Percentiles rank a stretch among this genome's conserved stretches.
phyloP scores from a whole-genome alignment of 495 filamentous ascomycete species.

The Xanthoparmelia taractica region DNA sequence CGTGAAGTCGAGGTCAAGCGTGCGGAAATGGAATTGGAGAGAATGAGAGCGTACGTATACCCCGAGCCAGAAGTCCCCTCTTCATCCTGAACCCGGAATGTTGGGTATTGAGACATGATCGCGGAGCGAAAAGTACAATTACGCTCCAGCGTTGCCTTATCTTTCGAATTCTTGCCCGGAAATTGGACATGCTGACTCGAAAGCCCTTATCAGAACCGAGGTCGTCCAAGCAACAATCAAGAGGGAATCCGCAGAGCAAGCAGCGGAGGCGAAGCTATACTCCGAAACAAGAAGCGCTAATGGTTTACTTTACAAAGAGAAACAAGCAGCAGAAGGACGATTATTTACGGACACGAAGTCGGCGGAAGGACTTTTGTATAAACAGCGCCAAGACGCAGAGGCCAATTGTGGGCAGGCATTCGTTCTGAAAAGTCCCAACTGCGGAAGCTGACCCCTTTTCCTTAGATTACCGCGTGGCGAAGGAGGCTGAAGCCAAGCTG shows the following conservation, averaged over 20 bases:
- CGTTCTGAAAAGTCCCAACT: background rate
- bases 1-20: slow-evolving; percentile 65
- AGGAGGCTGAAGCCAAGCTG: slow-evolving; percentile 22
- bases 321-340: slow-evolving; percentile 49
- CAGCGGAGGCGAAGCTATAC: slow-evolving; percentile 56
- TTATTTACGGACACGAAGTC: slow-evolving; percentile 39
- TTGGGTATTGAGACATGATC: background rate
- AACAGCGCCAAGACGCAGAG: slow-evolving; percentile 27
- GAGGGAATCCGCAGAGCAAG: slow-evolving; percentile 64
- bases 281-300: slow-evolving; percentile 43
- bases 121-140: background rate
- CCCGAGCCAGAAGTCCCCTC: background rate
- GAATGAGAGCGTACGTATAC: slow-evolving; percentile 48
- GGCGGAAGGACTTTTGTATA: slow-evolving; percentile 50
- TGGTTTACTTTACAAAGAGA: slow-evolving; percentile 50
- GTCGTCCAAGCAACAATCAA: slow-evolving; percentile 70
- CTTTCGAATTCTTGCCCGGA: background rate
- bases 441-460: background rate
- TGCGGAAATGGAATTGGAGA: slow-evolving; percentile 70
- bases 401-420: slow-evolving; percentile 6
- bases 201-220: slow-evolving; percentile 35
- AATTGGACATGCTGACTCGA: background rate
- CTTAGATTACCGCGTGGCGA: slow-evolving; percentile 13
- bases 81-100: background rate
- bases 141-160: background rate